Conservation (phyloP, 2,329 filamentous ascomycete genomes). For the Periconia digitata region DNA sequence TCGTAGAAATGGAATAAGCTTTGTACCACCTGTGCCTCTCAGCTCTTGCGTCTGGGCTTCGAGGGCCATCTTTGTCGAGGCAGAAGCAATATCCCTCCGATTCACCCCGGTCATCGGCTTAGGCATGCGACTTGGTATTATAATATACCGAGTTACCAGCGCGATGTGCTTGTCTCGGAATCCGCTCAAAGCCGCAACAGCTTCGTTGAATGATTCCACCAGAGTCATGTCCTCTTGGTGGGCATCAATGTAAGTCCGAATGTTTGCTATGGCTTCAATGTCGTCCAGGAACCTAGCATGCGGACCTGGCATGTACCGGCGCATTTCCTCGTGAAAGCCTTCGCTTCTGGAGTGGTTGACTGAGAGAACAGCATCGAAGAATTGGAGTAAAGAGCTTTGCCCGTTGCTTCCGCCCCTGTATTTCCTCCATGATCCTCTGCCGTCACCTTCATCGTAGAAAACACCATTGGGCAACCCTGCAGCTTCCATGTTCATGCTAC, state of each 20-base stretch:
- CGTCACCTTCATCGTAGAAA: constrained; percentile 55
- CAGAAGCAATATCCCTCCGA: constrained; percentile 48
- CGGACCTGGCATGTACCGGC: constrained; percentile 57
- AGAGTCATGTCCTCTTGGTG: constrained; percentile 38
- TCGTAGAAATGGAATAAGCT: constrained; percentile 56
- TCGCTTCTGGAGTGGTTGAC: constrained; percentile 50
- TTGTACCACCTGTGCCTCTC: constrained; percentile 55
- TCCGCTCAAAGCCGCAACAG: constrained; percentile 47
- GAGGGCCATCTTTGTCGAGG: constrained; percentile 43
- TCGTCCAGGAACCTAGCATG: constrained; percentile 55
- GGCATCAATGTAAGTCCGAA: constrained; percentile 48
- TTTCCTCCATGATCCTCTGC: constrained; percentile 52
- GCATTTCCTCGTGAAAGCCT: constrained; percentile 49
- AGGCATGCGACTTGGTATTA: constrained; percentile 44
- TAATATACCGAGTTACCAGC: constrained; percentile 57
- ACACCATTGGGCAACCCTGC: constrained; percentile 55
- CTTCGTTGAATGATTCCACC: constrained; percentile 49
- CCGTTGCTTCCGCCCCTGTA: constrained; percentile 59
- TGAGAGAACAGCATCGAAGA: constrained; percentile 56
- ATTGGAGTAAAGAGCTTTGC: constrained; percentile 57
- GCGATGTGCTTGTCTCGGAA: constrained; percentile 57
- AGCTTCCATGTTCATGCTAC: constrained; percentile 56
- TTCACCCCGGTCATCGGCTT: constrained; percentile 23
- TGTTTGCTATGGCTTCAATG: constrained; percentile 48
- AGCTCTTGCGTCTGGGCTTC: constrained; percentile 42